These are phyloP conservation scores for Aspergillus indologenus DNA, from an alignment of 495 filamentous ascomycete species.

Conservation along the genomic window DNA sequence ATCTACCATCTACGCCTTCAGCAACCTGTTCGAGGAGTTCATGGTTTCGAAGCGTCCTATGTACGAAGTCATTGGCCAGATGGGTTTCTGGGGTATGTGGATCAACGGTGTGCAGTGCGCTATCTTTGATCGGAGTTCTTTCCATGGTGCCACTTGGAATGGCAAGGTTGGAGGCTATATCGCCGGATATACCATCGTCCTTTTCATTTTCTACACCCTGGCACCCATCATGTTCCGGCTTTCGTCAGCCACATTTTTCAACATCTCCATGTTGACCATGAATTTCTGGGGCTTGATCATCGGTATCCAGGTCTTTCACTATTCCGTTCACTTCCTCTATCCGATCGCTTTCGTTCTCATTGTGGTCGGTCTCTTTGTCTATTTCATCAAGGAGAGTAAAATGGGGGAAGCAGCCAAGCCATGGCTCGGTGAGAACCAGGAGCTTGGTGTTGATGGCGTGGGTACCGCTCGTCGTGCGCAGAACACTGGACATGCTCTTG, in stretches of 20 bases:
- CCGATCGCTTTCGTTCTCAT: slow-evolving; percentile 92
- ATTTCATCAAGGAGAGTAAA: slow-evolving; percentile 69
- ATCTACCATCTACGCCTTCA: slow-evolving; percentile 85
- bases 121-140: slow-evolving; percentile 80
- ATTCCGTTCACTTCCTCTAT: slow-evolving; percentile 84
- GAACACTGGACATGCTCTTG: slow-evolving; percentile 1
- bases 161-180: slow-evolving; percentile 72
- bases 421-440: slow-evolving; percentile 84
- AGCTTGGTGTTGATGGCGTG: slow-evolving; percentile 66
- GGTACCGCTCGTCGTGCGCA: slow-evolving; percentile 6
- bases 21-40: slow-evolving; percentile 91
- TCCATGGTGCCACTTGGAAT: slow-evolving; percentile 64
- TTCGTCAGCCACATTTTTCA: slow-evolving; percentile 90
- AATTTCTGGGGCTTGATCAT: slow-evolving; percentile 97
- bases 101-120: slow-evolving; percentile 88
- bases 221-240: slow-evolving; percentile 85
- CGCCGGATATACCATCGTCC: slow-evolving; percentile 77
- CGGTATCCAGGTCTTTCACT: slow-evolving; percentile 78
- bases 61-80: slow-evolving; percentile 89
- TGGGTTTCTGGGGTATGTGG: slow-evolving; percentile 81
- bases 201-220: slow-evolving; percentile 79
- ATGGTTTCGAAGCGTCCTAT: slow-evolving; percentile 80
- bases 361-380: slow-evolving; percentile 74
- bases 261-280: slow-evolving; percentile 85
- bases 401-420: slow-evolving; percentile 89